Evolutionary conservation across 1,284 basidiomycete species (phyloP), one percentile per base, ranked within the genome.

Genomic region (Vanrija humicola): DNA sequence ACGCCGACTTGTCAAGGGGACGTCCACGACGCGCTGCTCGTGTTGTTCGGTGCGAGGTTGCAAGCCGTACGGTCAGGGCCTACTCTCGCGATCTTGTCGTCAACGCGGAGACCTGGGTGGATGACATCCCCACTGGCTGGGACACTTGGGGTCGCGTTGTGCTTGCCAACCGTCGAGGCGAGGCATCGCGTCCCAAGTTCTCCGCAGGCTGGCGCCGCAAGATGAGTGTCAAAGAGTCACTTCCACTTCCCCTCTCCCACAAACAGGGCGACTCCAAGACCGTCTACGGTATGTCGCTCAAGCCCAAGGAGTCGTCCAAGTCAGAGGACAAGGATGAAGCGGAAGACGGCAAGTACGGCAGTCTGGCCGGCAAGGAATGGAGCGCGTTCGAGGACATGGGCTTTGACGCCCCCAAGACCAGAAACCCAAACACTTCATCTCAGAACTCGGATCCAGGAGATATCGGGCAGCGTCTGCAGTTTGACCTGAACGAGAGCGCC

Each of bases 401-500:
- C 0, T 93, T 94, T 62, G 83, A 84, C 40, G 78, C 78, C 15
- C 69, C 40, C 66, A 74, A 2, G 79, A 83, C 49, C 81, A 84
- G 34, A 51, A 48, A 43, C 28, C n/a, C 38, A 16, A 52, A 46
- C 38, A 25, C 40, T 38, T 46, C 26, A 4, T 16, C 18, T 23
- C n/a, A 45, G n/a, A 39, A 48, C n/a, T 21, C 26, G n/a, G 19
- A 47, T n/a, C 25, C 23, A 42, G 38, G 42, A 15, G 68, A 67
- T 45, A 70, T 77, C 14, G 61, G 52, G 52, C 85, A 84, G 72
- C 86, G 86, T 67, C 78, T 94, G 28, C 83, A 90, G 69, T 94
- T 94, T 72, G 89, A 93, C 70, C 74, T 93, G 58, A 90, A 84
- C 1, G 90, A 93, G 77, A 81, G 84, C 58, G 89, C 90, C n/a